Base-by-base conservation (phyloP, 345 rosid species). In the Hirschfeldia incana region DNA sequence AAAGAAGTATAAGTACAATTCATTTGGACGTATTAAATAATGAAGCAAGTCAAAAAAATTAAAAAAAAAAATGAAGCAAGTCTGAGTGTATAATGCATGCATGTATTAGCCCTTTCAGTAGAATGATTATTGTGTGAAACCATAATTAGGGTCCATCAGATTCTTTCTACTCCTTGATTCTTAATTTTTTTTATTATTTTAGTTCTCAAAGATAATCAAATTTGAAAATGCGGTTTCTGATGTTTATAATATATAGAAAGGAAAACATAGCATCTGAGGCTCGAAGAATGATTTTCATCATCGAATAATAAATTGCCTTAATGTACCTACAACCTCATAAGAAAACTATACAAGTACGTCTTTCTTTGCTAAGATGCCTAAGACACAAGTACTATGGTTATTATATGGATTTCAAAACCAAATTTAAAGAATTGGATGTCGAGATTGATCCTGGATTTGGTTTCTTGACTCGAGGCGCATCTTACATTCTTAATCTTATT, bases 51-150 rank as follows among this genome's bases (percentile, higher is more conserved):
- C 62, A 37, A 70, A 65, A 59, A 16, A 34, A 6, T 6, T 30
- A 59, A 8, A 32, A 53, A 32, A 53, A 66, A 39, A 37, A 44
- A 72, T 26, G 36, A 66, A 46, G 68, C 42, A 72, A 60, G 6
- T 65, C 64, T 70, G 74, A 76, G 83, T 63, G 57, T 65, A 58
- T 65, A 59, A 80, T 80, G 73, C 73, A 70, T 76, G 73, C 80
- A 80, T 66, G 79, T 80, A 75, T 46, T 65, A 55, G 63, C 63
- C 46, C 62, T 69, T 75, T 75, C 55, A 66, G 81, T 86, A 76
- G 78, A 82, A 88, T 90, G 83, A 88, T 87, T 80, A 69, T 78
- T 87, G 88, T 87, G 84, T 84, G 78, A 74, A 81, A 70, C 82
- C 72, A 75, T 15, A 5, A 21, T 21, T 21, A 55, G 82, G 75